Evolutionary conservation across 2,329 filamentous ascomycete species (phyloP), one percentile per base, ranked within the genome.

Genomic region (Drechslerella coelobrocha): DNA sequence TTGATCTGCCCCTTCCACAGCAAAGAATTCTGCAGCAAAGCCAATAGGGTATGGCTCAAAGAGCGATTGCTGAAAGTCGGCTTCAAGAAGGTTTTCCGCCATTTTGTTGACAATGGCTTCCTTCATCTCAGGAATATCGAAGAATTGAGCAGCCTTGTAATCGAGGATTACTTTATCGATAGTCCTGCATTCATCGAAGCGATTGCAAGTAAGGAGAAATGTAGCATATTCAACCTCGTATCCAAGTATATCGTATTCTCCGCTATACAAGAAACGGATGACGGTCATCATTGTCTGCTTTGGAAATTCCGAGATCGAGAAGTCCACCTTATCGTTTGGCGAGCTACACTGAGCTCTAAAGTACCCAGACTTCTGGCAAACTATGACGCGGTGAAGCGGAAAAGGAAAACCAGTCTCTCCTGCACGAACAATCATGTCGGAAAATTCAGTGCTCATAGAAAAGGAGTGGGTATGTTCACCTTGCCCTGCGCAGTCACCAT

Each of bases 221-320:
- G 21, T 24, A 19, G 21, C 19, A 24, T 24, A 24, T 23, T 56
- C 41, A 21, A 65, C 34, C 37, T 65, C 61, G 45, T 52, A 52
- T 5, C 61, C 61, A 14, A 55, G 24, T 21, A 65, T 39, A 0
- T 65, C 43, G 21, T 65, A 65, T 31, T 52, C 8, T 10, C 26
- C 61, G n/a, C 41, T 12, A 19, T 65, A 65, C 24, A 65, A 24
- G 26, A 51, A 57, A 14, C 61, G 52, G 12, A 65, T 52, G 12
- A 57, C 53, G 0, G 61, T 65, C 19, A 27, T 51, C 52, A 65
- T 57, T 2, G 43, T 31, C 14, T 29, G 24, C 23, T 29, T 23
- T 2, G 23, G n/a, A 10, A 65, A 21, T 5, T 65, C 12, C 10
- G 52, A 27, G 26, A 47, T 9, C 1, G n/a, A 7, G 23, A 56